Conservation (phyloP, 306 rosid genomes). For the Quercus agrifolia region DNA sequence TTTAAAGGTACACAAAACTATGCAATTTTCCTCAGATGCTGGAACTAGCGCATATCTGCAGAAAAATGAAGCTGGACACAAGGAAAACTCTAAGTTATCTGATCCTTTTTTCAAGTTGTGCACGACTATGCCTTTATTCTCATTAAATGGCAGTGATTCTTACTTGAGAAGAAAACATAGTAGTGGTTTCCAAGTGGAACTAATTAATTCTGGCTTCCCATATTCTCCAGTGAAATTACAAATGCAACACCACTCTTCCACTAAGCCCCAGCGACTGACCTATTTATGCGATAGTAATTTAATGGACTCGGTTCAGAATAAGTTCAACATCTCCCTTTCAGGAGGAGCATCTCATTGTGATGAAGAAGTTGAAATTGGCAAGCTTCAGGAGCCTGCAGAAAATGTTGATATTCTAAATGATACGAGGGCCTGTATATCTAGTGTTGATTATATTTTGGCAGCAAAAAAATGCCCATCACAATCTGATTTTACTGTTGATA, state of each 20-base stretch:
- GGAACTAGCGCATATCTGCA: not conserved
- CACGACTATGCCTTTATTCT: not conserved
- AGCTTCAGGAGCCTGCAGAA: constrained; percentile 19
- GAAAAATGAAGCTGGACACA: not conserved
- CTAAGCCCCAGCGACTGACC: not conserved
- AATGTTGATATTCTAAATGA: not conserved
- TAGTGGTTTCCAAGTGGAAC: not conserved
- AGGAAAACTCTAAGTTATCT: not conserved
- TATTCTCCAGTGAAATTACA: not conserved
- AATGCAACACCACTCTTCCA: not conserved
- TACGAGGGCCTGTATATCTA: constrained; percentile 9
- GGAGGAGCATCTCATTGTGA: not conserved
- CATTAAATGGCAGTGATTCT: not conserved
- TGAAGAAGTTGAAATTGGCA: not conserved
- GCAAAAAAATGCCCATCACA: not conserved
- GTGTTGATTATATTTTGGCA: constrained; percentile 8
- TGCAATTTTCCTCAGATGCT: not conserved
- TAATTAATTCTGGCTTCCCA: not conserved
- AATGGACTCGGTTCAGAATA: not conserved
- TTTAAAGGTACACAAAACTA: constrained; percentile 1
- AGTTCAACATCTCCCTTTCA: not conserved
- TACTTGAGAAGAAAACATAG: not conserved
- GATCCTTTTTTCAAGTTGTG: not conserved
- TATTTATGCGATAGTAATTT: not conserved
- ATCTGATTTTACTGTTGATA: constrained; percentile 7